These are phyloP conservation scores for Lizanozyma gosingica DNA, from an alignment of 1,139 yeast species.

Conservation along the genomic window DNA sequence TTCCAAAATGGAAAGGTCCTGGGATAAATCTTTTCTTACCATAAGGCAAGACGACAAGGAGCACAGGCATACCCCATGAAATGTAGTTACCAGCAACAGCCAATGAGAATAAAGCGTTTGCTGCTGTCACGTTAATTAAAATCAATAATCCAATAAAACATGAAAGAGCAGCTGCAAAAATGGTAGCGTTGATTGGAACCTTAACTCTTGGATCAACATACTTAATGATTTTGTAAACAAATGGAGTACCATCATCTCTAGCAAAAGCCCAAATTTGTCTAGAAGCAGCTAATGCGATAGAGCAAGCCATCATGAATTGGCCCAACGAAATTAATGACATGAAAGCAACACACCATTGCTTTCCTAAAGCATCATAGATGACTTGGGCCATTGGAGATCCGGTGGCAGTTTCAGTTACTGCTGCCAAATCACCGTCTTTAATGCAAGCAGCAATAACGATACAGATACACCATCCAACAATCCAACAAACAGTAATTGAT, in stretches of 20 bases:
- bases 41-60: conserved; percentile 31
- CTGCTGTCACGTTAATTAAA: conserved; percentile 26
- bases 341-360: conserved; percentile 16
- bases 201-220: conserved; percentile 16
- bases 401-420: conserved; percentile 10
- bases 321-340: conserved; percentile 17
- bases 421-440: conserved; percentile 13
- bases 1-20: conserved; percentile 27
- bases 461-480: conserved; percentile 15
- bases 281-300: conserved; percentile 13
- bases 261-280: conserved; percentile 32
- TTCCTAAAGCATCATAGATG: conserved; percentile 17
- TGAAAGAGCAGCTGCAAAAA: conserved; percentile 20
- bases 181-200: conserved; percentile 26
- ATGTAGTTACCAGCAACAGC: conserved; percentile 37
- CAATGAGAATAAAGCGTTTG: conserved; percentile 41
- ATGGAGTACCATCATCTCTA: conserved; percentile 35
- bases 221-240: conserved; percentile 24
- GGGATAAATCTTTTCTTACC: conserved; percentile 25
- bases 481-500: conserved; percentile 16
- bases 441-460: conserved; percentile 14
- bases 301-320: conserved; percentile 16
- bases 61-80: conserved; percentile 34
- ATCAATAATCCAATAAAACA: conserved; percentile 23
- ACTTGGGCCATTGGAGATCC: conserved; percentile 20